These are phyloP conservation scores for Lactarius hengduanensis DNA, from an alignment of 768 basidiomycete species.

Conservation along the genomic window DNA sequence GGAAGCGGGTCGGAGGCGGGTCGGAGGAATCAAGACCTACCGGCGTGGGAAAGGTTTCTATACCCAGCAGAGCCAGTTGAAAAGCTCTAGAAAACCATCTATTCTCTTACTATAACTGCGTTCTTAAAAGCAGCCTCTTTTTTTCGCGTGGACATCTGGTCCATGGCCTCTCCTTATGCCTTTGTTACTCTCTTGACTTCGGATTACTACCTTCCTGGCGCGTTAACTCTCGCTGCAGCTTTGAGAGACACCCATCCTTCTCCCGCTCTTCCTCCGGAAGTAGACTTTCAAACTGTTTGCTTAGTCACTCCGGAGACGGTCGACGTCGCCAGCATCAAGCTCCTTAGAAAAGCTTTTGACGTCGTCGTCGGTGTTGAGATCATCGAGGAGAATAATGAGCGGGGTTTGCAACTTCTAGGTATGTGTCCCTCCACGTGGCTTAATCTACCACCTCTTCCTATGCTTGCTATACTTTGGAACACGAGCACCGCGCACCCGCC, in stretches of 20 bases:
- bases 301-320: constrained; percentile 94
- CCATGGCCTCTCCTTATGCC: constrained; percentile 69
- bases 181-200: constrained; percentile 93
- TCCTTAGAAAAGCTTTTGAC: constrained; percentile 77
- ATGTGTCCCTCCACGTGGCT: constrained; percentile 34
- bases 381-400: constrained; percentile 65
- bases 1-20: constrained; percentile 2
- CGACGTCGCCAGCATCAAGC: constrained; percentile 76
- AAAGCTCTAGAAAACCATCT: constrained; percentile 5
- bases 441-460: background rate
- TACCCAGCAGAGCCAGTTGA: constrained; percentile 16
- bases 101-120: constrained; percentile 26
- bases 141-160: constrained; percentile 29
- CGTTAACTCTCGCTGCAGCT: constrained; percentile 81
- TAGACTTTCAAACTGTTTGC: constrained; percentile 80
- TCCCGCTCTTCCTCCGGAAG: constrained; percentile 55
- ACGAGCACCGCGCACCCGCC: background rate
- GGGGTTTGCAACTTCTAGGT: constrained; percentile 83
- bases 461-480: background rate
- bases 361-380: constrained; percentile 90
- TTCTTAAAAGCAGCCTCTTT: constrained; percentile 22
- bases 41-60: constrained; percentile 23
- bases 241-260: constrained; percentile 74
- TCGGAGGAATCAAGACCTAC: constrained; percentile 6
- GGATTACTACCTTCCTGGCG: constrained; percentile 90